phyloP scores from a whole-genome alignment of 352 stramenopile genomes.

The Globisporangium irregulare region DNA sequence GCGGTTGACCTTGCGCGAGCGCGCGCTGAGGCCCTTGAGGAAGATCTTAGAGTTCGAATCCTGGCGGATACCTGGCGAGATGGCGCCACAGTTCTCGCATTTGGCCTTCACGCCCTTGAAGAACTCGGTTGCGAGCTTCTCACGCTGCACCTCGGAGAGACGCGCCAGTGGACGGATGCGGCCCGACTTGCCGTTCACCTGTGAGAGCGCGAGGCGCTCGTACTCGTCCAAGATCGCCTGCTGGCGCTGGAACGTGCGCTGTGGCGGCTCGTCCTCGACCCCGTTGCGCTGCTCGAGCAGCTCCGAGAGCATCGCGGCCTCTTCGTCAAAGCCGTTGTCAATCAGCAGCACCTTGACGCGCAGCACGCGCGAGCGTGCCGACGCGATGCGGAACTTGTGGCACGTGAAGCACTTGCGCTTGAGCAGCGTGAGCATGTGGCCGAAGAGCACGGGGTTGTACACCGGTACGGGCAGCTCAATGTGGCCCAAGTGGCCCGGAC shows the following conservation, averaged over 20 bases:
- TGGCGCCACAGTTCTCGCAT: slow-evolving; percentile 97
- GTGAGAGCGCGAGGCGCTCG: slow-evolving; percentile 79
- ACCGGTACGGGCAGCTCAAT: slow-evolving; percentile 98
- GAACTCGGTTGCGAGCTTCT: slow-evolving; percentile 88
- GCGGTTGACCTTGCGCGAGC: slow-evolving; percentile 78
- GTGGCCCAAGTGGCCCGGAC: slow-evolving; percentile 97
- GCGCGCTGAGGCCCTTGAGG: slow-evolving; percentile 82
- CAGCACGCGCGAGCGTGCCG: slow-evolving; percentile 72
- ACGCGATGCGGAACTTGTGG: slow-evolving; percentile 93
- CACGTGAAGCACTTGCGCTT: slow-evolving; percentile 98
- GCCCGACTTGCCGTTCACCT: slow-evolving; percentile 24
- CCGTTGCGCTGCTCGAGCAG: slow-evolving; percentile 85
- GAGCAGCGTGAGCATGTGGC: slow-evolving; percentile 93
- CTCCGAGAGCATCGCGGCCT: slow-evolving; percentile 73
- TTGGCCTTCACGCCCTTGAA: slow-evolving; percentile 90
- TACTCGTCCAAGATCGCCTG: slow-evolving; percentile 89
- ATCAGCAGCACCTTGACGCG: slow-evolving; percentile 91
- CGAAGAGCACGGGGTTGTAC: slow-evolving; percentile 98
- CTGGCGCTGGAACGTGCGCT: slow-evolving; percentile 73
- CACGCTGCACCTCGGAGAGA: slow-evolving; percentile 65
- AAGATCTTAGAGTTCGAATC: slow-evolving; percentile 99
- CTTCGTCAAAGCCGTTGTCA: slow-evolving; percentile 83
- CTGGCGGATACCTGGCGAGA: slow-evolving; percentile 94
- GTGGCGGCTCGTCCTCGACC: slow-evolving; percentile 74
- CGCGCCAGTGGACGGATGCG: slow-evolving; percentile 52